Base-by-base conservation (phyloP, 768 basidiomycete species). In the Kockovaella imperatae region DNA sequence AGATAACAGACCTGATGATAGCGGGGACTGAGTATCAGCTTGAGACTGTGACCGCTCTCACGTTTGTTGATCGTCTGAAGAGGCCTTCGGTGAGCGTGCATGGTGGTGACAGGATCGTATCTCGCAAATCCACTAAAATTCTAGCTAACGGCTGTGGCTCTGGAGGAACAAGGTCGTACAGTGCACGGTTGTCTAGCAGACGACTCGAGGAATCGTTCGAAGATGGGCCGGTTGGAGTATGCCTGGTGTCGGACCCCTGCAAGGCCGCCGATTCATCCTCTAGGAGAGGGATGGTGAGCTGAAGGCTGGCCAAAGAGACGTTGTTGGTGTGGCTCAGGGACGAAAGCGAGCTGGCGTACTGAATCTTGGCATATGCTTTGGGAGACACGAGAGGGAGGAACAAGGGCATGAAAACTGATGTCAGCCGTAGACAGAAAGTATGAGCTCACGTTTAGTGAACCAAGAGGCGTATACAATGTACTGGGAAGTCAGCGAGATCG, bases 401-500 rank as follows among this genome's bases (percentile, higher is more conserved):
- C 35, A 62, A 35, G 2, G 57, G 49, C 2, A 62, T 32, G 6
- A 62, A 39, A 29, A 20, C 1, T 21, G 23, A 36, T 13, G 38
- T 52, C 31, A 48, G 42, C 25, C 17, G 8, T 15, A 14, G 47
- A 7, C 2, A 35, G 34, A 18, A 42, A 20, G 7, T 7, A 13
- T n/a, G 8, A 26, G 29, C 58, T 35, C 35, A 63, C 61, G 56
- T 26, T 49, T 35, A 1, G 64, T 66, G 47, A 62, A 60, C 1
- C 50, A 29, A 14, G 64, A 60, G 0, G 64, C 60, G 35, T 58
- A 60, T 2, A 66, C 56, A 39, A 66, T 59, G 41, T 66, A 66
- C 58, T 62, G 34, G 6, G 11, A 5, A 25, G 23, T 53, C 45
- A 45, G 43, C 44, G 3, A 7, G 8, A 15, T 25, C 8, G 3